Evolutionary conservation across 768 basidiomycete species (phyloP).

Genomic region (Boletus insuetus): DNA sequence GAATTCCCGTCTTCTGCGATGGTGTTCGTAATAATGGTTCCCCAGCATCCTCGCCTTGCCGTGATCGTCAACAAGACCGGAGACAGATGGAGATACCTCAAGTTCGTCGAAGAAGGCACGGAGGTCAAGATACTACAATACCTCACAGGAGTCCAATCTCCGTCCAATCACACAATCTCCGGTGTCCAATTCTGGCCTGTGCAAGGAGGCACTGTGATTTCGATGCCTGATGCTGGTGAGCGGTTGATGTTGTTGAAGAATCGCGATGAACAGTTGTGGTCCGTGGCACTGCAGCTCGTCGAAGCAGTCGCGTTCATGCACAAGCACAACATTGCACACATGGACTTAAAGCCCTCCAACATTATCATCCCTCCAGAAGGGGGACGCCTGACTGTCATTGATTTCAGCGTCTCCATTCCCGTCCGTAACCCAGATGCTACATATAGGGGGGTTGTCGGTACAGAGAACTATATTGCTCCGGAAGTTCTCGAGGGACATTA

Average conservation of each 20-base stretch:
- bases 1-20: background rate
- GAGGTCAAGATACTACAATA: constrained; percentile 8
- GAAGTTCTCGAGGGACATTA: background rate
- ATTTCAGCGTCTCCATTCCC: background rate
- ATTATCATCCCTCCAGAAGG: background rate
- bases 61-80: background rate
- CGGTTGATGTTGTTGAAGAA: background rate
- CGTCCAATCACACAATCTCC: constrained; percentile 10
- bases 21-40: background rate
- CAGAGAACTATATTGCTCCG: background rate
- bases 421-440: background rate
- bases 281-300: background rate
- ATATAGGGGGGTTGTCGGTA: background rate
- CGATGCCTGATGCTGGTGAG: background rate
- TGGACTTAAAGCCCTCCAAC: constrained; percentile 13
- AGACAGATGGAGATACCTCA: constrained; percentile 4
- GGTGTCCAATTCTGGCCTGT: constrained; percentile 3
- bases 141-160: background rate
- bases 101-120: constrained; percentile 1
- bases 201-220: background rate
- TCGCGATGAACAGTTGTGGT: background rate
- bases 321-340: constrained; percentile 12
- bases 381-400: background rate
- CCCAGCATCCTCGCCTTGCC: background rate
- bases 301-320: constrained; percentile 12